Evolutionary conservation across 1,284 basidiomycete genomes (phyloP).

Genomic region (Ceratobasidium sp.): DNA sequence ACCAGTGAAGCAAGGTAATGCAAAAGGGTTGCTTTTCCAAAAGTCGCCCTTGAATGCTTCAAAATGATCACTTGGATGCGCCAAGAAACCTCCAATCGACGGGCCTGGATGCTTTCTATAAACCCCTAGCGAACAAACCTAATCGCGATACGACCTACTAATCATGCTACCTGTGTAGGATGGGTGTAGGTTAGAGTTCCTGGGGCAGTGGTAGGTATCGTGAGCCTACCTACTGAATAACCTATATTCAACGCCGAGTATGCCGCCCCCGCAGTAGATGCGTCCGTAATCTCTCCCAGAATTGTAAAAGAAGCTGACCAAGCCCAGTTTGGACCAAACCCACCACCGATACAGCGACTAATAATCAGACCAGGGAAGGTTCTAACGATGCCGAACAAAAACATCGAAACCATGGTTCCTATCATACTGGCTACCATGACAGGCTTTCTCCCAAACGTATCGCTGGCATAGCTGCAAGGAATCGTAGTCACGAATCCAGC

Average conservation of each 20-base stretch:
- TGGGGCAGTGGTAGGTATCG: not conserved
- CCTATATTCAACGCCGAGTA: slow-evolving; percentile 22
- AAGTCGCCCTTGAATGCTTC: slow-evolving; percentile 10
- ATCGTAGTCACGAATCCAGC: slow-evolving; percentile 33
- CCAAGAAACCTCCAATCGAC: slow-evolving; percentile 20
- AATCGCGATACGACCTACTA: not conserved
- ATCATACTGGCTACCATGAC: slow-evolving; percentile 19
- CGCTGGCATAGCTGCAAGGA: slow-evolving; percentile 28
- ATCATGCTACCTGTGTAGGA: slow-evolving; percentile 10
- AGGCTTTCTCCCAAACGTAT: slow-evolving; percentile 27
- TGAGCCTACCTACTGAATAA: slow-evolving; percentile 15
- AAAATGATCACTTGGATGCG: slow-evolving; percentile 22
- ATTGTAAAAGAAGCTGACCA: slow-evolving; percentile 27
- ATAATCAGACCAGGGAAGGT: slow-evolving; percentile 6
- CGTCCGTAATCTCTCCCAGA: slow-evolving; percentile 20
- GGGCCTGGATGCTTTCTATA: not conserved
- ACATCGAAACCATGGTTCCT: slow-evolving; percentile 9
- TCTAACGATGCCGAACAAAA: slow-evolving; percentile 16
- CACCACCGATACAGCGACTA: slow-evolving; percentile 23
- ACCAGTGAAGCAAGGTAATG: slow-evolving; percentile 16
- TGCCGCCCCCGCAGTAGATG: not conserved
- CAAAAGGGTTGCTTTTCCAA: slow-evolving; percentile 27
- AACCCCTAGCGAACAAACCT: not conserved
- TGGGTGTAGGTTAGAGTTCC: not conserved
- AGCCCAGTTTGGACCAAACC: slow-evolving; percentile 24